Conservation (phyloP, 2,329 filamentous ascomycete genomes). For the Pestalotiopsis sp. region DNA sequence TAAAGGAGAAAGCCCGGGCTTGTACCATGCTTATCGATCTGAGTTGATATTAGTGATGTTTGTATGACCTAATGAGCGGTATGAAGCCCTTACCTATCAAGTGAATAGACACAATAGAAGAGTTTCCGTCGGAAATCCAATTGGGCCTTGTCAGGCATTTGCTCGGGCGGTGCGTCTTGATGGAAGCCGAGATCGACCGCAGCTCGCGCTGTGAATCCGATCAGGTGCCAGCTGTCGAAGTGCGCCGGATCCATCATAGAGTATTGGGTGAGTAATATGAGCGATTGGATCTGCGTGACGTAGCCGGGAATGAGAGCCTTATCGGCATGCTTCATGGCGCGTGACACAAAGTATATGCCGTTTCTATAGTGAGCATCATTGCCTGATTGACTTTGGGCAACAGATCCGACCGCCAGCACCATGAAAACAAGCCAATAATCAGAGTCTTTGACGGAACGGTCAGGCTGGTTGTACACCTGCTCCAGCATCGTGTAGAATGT, state of each 20-base stretch:
- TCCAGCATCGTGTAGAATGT: constrained; percentile 78
- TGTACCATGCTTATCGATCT: constrained; percentile 80
- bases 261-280: constrained; percentile 86
- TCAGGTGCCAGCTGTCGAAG: constrained; percentile 92
- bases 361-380: constrained; percentile 65
- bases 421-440: constrained; percentile 89
- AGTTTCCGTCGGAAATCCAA: constrained; percentile 80
- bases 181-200: constrained; percentile 90
- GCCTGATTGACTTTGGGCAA: constrained; percentile 70
- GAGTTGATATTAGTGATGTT: constrained; percentile 9
- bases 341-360: constrained; percentile 58
- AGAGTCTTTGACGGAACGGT: constrained; percentile 63
- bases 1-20: constrained; percentile 88
- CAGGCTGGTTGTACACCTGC: constrained; percentile 75
- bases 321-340: constrained; percentile 77
- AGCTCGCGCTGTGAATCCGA: constrained; percentile 86
- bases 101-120: constrained; percentile 87
- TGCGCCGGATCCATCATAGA: constrained; percentile 87
- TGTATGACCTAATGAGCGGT: too few species aligned
- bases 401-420: constrained; percentile 82
- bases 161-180: constrained; percentile 80
- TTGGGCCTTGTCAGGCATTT: constrained; percentile 66
- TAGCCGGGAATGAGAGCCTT: constrained; percentile 84
- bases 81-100: constrained; percentile 71
- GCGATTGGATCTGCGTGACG: constrained; percentile 81